Conservation (phyloP, 2,329 filamentous ascomycete species). For the Colletotrichum ledebouriae region DNA sequence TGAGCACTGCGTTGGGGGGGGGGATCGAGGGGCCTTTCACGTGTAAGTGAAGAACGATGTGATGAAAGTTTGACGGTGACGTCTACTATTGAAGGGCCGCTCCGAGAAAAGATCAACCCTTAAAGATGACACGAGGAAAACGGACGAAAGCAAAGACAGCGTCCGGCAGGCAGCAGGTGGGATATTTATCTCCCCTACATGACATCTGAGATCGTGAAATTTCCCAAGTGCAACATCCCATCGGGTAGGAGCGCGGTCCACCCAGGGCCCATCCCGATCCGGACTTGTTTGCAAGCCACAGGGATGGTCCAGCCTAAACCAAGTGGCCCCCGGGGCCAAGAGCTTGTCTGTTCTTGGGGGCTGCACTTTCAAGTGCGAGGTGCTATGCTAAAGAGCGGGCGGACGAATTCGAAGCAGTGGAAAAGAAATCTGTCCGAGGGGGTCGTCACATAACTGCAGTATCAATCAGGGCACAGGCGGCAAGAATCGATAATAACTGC, state of each 20-base stretch:
- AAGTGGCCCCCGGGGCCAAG: constrained; percentile 1
- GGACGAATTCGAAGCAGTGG: constrained; percentile 7
- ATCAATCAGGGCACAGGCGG: not conserved
- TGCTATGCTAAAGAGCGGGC: not conserved
- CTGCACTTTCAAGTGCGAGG: not conserved
- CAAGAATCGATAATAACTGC: constrained; percentile 5
- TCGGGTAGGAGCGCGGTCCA: constrained; percentile 27
- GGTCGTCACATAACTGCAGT: no score
- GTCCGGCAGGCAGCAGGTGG: not conserved
- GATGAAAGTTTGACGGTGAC: not conserved
- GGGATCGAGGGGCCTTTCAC: not conserved
- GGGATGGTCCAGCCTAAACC: constrained; percentile 14
- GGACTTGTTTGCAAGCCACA: constrained; percentile 28
- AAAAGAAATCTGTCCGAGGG: constrained; percentile 27
- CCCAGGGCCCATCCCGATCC: constrained; percentile 22
- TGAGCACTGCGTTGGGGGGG: not conserved
- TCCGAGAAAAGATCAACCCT: not conserved
- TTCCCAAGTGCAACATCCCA: constrained; percentile 13
- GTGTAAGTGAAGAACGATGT: constrained; percentile 6
- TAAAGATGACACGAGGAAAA: constrained; percentile 2
- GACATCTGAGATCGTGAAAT: constrained; percentile 23
- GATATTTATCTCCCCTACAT: constrained; percentile 23
- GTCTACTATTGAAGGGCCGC: not conserved
- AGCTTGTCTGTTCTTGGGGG: constrained; percentile 33
- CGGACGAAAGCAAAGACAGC: not conserved